Evolutionary conservation across 495 filamentous ascomycete genomes (phyloP).

Genomic region (Lichenothelia convexa): DNA sequence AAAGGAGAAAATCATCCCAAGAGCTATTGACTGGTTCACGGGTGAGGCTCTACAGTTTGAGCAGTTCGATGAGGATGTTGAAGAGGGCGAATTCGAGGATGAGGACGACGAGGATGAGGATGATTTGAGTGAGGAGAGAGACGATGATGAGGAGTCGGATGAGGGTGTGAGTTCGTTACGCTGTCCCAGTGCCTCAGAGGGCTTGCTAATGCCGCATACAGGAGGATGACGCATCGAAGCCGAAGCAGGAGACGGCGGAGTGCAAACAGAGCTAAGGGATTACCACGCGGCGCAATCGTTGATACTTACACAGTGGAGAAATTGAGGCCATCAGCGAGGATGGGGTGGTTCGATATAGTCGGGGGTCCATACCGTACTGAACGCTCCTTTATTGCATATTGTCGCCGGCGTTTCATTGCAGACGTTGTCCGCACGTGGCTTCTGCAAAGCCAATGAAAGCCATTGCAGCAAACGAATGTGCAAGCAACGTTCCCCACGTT

Average conservation of each 20-base stretch:
- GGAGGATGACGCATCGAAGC: conserved; percentile 87
- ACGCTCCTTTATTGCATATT: too few species aligned
- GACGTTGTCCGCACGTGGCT: too few species aligned
- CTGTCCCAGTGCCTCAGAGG: neutral
- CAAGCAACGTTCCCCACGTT: too few species aligned
- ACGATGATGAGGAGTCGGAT: conserved; percentile 78
- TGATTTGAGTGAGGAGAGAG: conserved; percentile 66
- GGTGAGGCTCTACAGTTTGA: conserved; percentile 96
- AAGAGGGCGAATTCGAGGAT: conserved; percentile 66
- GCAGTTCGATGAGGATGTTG: conserved; percentile 74
- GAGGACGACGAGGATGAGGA: conserved; percentile 92
- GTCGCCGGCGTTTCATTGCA: too few species aligned
- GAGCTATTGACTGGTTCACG: conserved; percentile 98
- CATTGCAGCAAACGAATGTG: too few species aligned
- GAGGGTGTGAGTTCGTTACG: conserved; percentile 68
- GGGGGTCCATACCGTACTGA: too few species aligned
- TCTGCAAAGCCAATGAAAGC: too few species aligned
- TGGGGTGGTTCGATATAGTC: too few species aligned
- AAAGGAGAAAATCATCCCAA: conserved; percentile 98
- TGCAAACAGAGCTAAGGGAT: conserved; percentile 90
- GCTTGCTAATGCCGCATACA: conserved; percentile 18
- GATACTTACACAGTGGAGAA: too few species aligned
- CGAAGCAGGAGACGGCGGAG: conserved; percentile 96
- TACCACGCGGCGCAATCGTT: neutral
- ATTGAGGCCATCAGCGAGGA: too few species aligned